Evolutionary conservation across 2,329 filamentous ascomycete genomes (phyloP).

Genomic region (Diaporthe vaccinii): DNA sequence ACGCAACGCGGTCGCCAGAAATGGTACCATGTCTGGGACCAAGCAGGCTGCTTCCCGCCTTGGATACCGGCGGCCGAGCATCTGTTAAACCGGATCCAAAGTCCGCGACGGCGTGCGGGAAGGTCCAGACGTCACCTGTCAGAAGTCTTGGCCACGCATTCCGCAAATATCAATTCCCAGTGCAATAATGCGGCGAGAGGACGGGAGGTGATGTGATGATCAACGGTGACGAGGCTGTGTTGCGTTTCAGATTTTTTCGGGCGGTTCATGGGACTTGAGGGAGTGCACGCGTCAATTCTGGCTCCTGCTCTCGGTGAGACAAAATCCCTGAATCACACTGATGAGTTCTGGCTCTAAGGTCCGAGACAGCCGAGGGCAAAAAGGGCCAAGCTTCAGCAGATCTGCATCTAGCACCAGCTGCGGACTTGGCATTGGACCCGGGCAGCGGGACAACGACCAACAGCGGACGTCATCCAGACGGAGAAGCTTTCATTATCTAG

Average conservation of each 20-base stretch:
- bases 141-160: constrained; percentile 26
- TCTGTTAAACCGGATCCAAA: not conserved
- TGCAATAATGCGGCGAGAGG: not conserved
- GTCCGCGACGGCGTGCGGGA: constrained; percentile 4
- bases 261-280: constrained; percentile 8
- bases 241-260: constrained; percentile 12
- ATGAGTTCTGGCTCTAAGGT: not conserved
- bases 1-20: not conserved
- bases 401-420: constrained; percentile 27
- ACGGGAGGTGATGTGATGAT: constrained; percentile 13
- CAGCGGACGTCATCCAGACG: not conserved
- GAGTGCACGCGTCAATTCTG: not conserved
- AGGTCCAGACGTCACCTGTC: constrained; percentile 20
- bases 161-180: not conserved
- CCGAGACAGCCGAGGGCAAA: constrained; percentile 27
- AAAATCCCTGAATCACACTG: not conserved
- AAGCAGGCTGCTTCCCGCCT: not conserved
- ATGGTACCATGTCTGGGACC: not conserved
- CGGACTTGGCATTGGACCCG: constrained; percentile 29
- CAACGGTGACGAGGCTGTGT: constrained; percentile 27
- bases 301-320: constrained; percentile 7
- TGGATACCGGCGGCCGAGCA: not conserved
- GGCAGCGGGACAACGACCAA: constrained; percentile 20
- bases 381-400: constrained; percentile 34
- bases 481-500: constrained; percentile 3